Conservation (phyloP, 768 basidiomycete species). For the Trametes cingulata region DNA sequence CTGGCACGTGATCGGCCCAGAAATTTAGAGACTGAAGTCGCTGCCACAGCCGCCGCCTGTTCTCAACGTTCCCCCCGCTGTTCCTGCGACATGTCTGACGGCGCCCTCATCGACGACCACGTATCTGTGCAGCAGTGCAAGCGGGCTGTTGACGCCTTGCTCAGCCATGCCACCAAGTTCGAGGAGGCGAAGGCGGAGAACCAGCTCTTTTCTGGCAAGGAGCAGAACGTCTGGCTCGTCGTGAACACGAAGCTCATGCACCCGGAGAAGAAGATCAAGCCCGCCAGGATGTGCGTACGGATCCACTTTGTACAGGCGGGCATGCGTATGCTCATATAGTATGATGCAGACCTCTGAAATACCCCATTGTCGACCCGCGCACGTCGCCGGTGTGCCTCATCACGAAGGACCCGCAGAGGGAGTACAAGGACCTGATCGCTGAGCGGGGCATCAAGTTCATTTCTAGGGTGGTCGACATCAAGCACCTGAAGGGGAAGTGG, state of each 20-base stretch:
- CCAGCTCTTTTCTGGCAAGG: constrained; percentile 75
- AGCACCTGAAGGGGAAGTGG: constrained; percentile 94
- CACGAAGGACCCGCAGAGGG: constrained; percentile 92
- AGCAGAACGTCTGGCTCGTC: constrained; percentile 88
- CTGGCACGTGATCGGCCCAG: neutral
- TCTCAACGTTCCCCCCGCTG: neutral
- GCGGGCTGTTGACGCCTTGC: constrained; percentile 77
- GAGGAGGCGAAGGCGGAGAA: constrained; percentile 66
- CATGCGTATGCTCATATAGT: neutral
- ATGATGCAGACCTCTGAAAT: constrained; percentile 60
- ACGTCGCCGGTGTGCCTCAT: constrained; percentile 83
- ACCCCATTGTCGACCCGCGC: constrained; percentile 84
- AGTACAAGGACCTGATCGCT: constrained; percentile 93
- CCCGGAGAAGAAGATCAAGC: constrained; percentile 74
- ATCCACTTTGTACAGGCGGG: neutral
- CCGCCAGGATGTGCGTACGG: constrained; percentile 75
- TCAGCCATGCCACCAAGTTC: constrained; percentile 65
- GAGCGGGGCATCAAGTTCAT: constrained; percentile 83
- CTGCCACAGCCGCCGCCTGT: neutral
- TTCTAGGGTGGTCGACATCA: constrained; percentile 84
- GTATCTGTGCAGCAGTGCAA: constrained; percentile 74
- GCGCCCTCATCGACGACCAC: constrained; percentile 59
- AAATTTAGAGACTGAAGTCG: constrained; percentile 3
- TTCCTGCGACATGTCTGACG: constrained; percentile 3
- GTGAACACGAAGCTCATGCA: constrained; percentile 84